Evolutionary conservation across 768 basidiomycete genomes (phyloP).

Genomic region (Lanmaoa pseudosensibilis): DNA sequence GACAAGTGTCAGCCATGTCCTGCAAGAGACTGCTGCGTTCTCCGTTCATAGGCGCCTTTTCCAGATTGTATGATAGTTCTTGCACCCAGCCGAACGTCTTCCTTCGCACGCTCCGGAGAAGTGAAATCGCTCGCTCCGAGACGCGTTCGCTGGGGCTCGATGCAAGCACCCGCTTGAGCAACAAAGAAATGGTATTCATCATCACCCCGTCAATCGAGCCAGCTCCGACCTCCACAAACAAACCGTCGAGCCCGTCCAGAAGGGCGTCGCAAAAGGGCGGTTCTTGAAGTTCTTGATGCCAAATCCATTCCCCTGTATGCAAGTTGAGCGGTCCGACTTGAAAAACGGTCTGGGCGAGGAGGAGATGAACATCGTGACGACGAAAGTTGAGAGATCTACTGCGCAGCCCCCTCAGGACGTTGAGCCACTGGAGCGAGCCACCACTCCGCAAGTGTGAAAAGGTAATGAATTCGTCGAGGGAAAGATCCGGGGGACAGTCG

Average conservation of each 20-base stretch:
- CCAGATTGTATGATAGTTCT: not conserved
- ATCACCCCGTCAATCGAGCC: conserved; percentile 24
- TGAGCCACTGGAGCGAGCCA: not conserved
- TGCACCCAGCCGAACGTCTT: not conserved
- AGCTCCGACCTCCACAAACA: not conserved
- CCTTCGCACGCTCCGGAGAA: not conserved
- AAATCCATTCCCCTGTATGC: not conserved
- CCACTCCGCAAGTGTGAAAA: not conserved
- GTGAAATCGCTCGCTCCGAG: not conserved
- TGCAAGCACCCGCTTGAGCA: conserved; percentile 13
- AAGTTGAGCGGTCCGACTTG: conserved; percentile 24
- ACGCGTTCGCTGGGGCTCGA: not conserved
- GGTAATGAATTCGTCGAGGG: not conserved
- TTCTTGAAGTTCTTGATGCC: not conserved
- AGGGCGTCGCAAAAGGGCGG: not conserved
- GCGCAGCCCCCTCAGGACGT: not conserved
- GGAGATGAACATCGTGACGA: not conserved
- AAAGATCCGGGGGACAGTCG: not conserved
- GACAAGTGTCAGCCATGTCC: not conserved
- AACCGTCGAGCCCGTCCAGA: not conserved
- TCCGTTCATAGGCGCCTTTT: not conserved
- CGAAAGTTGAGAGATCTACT: not conserved
- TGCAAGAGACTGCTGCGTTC: not conserved
- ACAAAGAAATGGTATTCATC: conserved; percentile 29
- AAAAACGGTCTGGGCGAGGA: not conserved